Evolutionary conservation across 1,284 basidiomycete genomes (phyloP), one percentile per base, ranked within the genome.

Genomic region (Moesziomyces parantarcticus): DNA sequence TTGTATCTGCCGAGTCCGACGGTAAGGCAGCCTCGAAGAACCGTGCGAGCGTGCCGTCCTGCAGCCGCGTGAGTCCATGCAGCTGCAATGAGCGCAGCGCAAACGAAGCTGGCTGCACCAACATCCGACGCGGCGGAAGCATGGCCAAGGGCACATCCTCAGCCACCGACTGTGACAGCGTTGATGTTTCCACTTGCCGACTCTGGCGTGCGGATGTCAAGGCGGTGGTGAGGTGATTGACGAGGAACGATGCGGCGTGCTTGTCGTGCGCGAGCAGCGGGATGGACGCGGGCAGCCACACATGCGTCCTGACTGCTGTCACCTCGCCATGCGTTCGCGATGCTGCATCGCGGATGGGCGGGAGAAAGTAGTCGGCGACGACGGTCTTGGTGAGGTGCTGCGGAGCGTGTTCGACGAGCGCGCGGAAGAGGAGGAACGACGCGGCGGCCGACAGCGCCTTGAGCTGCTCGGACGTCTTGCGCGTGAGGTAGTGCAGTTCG

Each of bases 211-310:
- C 50, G 2, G 54, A 50, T 9, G 54, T 22, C 4, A 65, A 18
- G 5, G 61, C 58, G 8, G 40, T 54, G 25, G 42, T 58, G 47
- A 71, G 58, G 23, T 65, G 61, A 10, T 44, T 32, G 29, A 65
- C 45, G 32, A 65, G 62, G 23, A 58, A 58, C 16, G 63, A 49
- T 1, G 62, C 56, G 20, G 63, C 58, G 18, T 63, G 45, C 46
- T 62, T 66, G 46, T 66, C 58, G 51, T 61, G 58, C 13, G 69
- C 52, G 1, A 72, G 49, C 51, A 72, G 50, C 11, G 63, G 69
- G 18, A 66, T 61, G 2, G 59, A 72, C 16, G 69, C 69, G 1
- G 69, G 69, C 3, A 72, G 49, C 59, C 63, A 65, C 40, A 72
- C 63, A 40, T 63, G 51, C 11, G 58, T 56, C 36, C 56, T 57